Conservation (phyloP, 441 rosid species). For the Flueggea neowawraea region DNA sequence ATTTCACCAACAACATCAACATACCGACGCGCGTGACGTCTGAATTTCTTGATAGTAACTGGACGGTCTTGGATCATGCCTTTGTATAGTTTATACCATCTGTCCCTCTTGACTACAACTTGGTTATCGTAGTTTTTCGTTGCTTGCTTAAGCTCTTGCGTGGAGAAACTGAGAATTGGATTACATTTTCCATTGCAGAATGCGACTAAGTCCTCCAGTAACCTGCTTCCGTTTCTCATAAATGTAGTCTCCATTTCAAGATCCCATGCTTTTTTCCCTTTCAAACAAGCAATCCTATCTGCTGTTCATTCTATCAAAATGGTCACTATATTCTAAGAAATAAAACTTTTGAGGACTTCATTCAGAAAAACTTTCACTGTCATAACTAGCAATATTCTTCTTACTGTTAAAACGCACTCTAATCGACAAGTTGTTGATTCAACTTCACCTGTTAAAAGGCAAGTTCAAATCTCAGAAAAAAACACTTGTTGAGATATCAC, state of each 20-base stretch:
- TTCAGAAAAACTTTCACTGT: no score
- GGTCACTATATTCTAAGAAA: no score
- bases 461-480: no score
- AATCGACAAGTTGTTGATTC: no score
- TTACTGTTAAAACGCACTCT: no score
- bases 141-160: conserved; percentile 8
- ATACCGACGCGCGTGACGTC: background rate
- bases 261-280: no score
- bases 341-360: no score
- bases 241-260: background rate
- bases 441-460: no score
- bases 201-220: conserved; percentile 7
- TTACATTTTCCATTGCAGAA: background rate
- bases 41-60: background rate
- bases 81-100: background rate
- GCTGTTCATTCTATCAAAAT: no score
- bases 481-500: no score
- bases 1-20: conserved; percentile 11
- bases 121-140: conserved; percentile 1
- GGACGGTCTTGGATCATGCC: background rate
- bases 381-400: no score
- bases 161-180: background rate
- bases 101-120: background rate
- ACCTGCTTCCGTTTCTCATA: conserved; percentile 10
- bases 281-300: no score